These are phyloP conservation scores for Talaromyces pinophilus DNA, from an alignment of 2,329 filamentous ascomycete genomes.

Conservation along the genomic window DNA sequence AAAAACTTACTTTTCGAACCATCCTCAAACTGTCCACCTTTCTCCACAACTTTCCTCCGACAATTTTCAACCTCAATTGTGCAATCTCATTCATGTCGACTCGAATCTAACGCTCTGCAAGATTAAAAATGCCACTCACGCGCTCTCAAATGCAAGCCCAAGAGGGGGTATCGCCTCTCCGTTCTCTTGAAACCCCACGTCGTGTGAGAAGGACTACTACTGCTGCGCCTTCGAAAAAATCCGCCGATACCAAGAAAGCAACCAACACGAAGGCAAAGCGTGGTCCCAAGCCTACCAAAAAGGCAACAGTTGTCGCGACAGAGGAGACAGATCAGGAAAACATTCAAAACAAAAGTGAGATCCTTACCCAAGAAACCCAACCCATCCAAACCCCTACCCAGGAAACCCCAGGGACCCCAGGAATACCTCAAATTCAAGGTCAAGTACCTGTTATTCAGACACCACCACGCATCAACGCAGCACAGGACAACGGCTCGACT, in stretches of 20 bases:
- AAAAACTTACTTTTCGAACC: background rate
- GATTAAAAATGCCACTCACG: constrained; percentile 20
- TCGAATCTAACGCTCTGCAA: constrained; percentile 7
- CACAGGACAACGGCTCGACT: constrained; percentile 9
- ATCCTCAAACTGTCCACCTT: background rate
- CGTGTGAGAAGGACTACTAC: constrained; percentile 7
- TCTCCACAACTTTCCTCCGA: background rate
- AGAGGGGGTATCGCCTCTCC: constrained; percentile 18
- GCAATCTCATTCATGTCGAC: background rate
- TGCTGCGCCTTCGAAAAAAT: constrained; percentile 3
- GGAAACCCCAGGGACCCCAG: background rate
- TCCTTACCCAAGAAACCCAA: background rate
- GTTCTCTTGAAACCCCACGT: constrained; percentile 18
- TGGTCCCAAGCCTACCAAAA: constrained; percentile 29
- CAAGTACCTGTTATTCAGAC: constrained; percentile 1
- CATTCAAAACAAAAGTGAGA: constrained; percentile 17
- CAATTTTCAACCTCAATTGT: background rate
- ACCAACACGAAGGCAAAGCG: constrained; percentile 31
- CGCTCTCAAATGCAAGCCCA: constrained; percentile 17
- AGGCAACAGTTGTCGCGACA: constrained; percentile 23
- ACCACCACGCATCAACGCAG: background rate
- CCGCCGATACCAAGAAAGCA: constrained; percentile 9
- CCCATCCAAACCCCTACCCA: constrained; percentile 11
- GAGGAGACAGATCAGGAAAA: constrained; percentile 4
- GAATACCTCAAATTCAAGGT: background rate